Base-by-base conservation (phyloP, 176 grass and related monocot genomes). In the Oryza glaberrima region DNA sequence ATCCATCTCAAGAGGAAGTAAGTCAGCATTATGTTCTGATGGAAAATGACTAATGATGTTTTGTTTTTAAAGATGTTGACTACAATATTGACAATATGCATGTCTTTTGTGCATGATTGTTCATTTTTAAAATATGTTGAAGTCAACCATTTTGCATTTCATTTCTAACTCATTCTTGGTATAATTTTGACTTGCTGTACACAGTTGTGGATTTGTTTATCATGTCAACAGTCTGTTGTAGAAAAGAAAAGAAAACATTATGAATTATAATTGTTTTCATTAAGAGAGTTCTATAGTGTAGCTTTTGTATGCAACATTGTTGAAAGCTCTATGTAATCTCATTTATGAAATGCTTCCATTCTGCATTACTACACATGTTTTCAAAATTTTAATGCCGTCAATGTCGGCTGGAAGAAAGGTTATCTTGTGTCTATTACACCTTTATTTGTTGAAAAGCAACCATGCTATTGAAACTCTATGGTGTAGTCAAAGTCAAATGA, bases 1-100 rank as follows among this genome's bases (percentile, higher is more conserved):
- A 76, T 99, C 97, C 76, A 88, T 96, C 81, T 99, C 97, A 77
- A 92, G 92, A 90, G 97, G 94, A 91, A 99, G 97, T 99, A 81
- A 96, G 97, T 88, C 76, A 47, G 41, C 44, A 49, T 48, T 73
- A 73, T 82, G 28, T 35, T 65, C 48, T 76, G 43, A 48, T 10
- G 22, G 34, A 36, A 90, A 69, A 54, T 16, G 45, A 15, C 6
- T 73, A 49, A 15, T 43, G 64, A 52, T 43, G 41, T 85, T 75
- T 56, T 46, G 20, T 17, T 38, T 75, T 45, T 46, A 32, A 41
- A 34, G 79, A 28, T 84, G 49, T 36, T 70, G 20, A 75, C 22
- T 76, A 14, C 9, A 36, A 3, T 77, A 17, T 73, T 63, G 16
- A 73, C 10, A 38, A 71, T 77, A 75, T 73, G 12, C 77, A 41